phyloP scores from a whole-genome alignment of 2,329 filamentous ascomycete genomes.

The Penicillium sp. region DNA sequence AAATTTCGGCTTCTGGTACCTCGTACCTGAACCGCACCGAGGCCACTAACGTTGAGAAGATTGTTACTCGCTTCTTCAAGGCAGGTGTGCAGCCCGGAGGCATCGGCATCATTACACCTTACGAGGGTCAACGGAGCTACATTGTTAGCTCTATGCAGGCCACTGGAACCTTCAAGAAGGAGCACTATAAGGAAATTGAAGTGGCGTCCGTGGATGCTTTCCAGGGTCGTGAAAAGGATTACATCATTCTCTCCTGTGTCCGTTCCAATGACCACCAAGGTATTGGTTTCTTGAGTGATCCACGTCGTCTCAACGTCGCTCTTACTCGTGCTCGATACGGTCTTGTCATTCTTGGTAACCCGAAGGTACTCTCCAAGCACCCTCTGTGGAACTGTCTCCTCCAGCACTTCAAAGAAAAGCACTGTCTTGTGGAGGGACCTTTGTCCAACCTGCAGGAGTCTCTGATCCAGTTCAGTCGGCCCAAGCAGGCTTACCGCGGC shows the following conservation, averaged over 20 bases:
- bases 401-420: slow-evolving; percentile 93
- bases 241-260: slow-evolving; percentile 96
- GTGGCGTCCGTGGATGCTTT: slow-evolving; percentile 98
- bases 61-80: slow-evolving; percentile 98
- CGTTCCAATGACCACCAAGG: slow-evolving; percentile 98
- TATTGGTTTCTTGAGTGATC: slow-evolving; percentile 97
- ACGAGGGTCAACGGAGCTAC: slow-evolving; percentile 97
- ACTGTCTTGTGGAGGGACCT: slow-evolving; percentile 93
- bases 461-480: slow-evolving; percentile 89
- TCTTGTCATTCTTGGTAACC: slow-evolving; percentile 93
- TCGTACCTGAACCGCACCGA: slow-evolving; percentile 98
- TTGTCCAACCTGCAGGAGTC: slow-evolving; percentile 95
- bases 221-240: slow-evolving; percentile 98
- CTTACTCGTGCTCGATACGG: slow-evolving; percentile 97
- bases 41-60: slow-evolving; percentile 96
- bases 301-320: slow-evolving; percentile 93
- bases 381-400: slow-evolving; percentile 96
- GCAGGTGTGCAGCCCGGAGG: slow-evolving; percentile 90
- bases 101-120: slow-evolving; percentile 97
- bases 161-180: slow-evolving; percentile 95
- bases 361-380: slow-evolving; percentile 96
- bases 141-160: slow-evolving; percentile 99
- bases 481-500: slow-evolving; percentile 86
- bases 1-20: slow-evolving; percentile 96
- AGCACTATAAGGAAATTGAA: slow-evolving; percentile 97